These are phyloP conservation scores for Penicillium cosmopolitanum DNA, from an alignment of 495 filamentous ascomycete species.

Conservation along the genomic window DNA sequence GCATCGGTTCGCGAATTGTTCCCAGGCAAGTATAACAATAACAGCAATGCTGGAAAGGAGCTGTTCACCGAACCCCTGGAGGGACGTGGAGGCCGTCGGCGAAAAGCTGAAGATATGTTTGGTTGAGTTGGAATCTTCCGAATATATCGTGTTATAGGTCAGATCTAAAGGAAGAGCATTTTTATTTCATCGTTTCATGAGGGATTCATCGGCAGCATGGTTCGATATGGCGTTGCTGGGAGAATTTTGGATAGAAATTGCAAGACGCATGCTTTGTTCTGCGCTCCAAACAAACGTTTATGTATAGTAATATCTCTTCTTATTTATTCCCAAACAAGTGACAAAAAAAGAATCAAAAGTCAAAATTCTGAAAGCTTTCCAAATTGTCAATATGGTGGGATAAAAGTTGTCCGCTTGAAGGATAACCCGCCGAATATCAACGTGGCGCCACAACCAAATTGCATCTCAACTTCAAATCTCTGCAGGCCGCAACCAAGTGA, in stretches of 20 bases:
- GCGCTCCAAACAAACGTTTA: background rate
- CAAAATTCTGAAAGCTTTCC: background rate
- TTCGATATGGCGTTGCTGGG: constrained; percentile 23
- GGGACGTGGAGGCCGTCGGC: constrained; percentile 51
- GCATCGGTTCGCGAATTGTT: constrained; percentile 71
- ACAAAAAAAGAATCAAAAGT: background rate
- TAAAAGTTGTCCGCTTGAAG: background rate
- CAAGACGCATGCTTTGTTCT: constrained; percentile 12
- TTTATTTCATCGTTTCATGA: constrained; percentile 8
- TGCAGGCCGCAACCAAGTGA: background rate
- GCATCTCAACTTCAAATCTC: background rate
- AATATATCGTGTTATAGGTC: background rate
- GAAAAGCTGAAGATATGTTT: constrained; percentile 57
- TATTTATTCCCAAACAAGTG: background rate
- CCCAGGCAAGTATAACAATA: constrained; percentile 59
- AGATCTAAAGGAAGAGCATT: constrained; percentile 1
- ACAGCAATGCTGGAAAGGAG: constrained; percentile 69
- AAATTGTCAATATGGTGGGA: background rate
- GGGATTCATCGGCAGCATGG: constrained; percentile 21
- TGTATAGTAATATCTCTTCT: background rate
- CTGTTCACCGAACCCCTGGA: constrained; percentile 62
- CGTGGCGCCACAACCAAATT: background rate
- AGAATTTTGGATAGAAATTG: constrained; percentile 14
- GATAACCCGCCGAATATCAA: background rate
- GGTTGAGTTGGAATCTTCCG: constrained; percentile 26